Evolutionary conservation across 495 filamentous ascomycete species (phyloP), one percentile per base, ranked within the genome.

Genomic region (Talaromyces wortmannii): DNA sequence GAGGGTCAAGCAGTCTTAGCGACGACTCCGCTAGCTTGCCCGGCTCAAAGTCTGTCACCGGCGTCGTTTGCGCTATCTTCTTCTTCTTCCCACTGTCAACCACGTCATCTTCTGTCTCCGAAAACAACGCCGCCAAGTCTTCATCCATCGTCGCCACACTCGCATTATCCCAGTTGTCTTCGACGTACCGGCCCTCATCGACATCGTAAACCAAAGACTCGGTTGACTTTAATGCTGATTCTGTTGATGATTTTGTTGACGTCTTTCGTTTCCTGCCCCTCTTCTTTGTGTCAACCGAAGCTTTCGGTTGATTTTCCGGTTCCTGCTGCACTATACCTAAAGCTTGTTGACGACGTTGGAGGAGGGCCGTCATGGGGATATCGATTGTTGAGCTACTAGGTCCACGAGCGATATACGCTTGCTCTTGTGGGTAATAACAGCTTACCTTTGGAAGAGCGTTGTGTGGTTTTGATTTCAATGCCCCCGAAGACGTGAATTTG

Each of bases 31-130:
- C 74, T 5, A 94, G 73, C 1, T 70, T 72, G 7, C 82, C 85
- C 0, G 89, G 88, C 2, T 74, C 59, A 61, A 92, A 96, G 63
- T 86, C 80, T 0, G 84, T 90, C 45, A 63, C 55, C 44, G 53
- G 31, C 4, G 49, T 48, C 50, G n/a, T 57, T 52, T 31, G 40
- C 33, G 18, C 58, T 23, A 13, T 60, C 58, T 30, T 56, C 23
- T 47, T 57, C 12, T 17, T 50, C 45, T 5, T 31, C 15, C 18
- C 31, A 23, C 23, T 23, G 23, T 23, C 31, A 18, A 53, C 13
- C 36, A 8, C 36, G 5, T 40, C 36, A 13, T 40, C 36, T 40
- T 55, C 12, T 48, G 61, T 55, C 15, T 73, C 67, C 1, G 60
- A 63, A 29, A 71, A 64, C 5, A 87, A 58, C 31, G 82, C 74